These are phyloP conservation scores for Amaranthus palmeri DNA, from an alignment of 148 eudicot genomes.

Conservation along the genomic window DNA sequence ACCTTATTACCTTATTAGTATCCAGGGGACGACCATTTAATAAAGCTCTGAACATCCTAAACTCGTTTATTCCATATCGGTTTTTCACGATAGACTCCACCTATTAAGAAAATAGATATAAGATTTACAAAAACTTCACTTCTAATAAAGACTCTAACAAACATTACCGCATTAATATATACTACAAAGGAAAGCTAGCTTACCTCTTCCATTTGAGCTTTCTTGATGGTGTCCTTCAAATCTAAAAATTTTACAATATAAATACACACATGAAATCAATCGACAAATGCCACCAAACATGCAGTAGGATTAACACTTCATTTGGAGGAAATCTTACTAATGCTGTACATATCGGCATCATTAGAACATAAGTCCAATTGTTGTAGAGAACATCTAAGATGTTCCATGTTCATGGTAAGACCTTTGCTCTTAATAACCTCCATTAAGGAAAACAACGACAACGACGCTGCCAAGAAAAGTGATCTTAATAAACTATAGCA, in stretches of 20 bases:
- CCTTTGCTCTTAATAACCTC: slow-evolving; percentile 63
- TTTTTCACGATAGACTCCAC: slow-evolving; percentile 76
- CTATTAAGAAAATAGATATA: slow-evolving; percentile 34
- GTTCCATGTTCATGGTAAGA: slow-evolving; percentile 66
- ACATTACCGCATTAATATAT: neutral
- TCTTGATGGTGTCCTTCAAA: slow-evolving; percentile 55
- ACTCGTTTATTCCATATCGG: slow-evolving; percentile 72
- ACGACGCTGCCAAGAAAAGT: slow-evolving; percentile 47
- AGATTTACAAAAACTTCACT: neutral
- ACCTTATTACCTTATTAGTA: slow-evolving; percentile 60
- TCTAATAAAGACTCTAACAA: neutral
- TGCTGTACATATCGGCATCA: slow-evolving; percentile 47
- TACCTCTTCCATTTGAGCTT: slow-evolving; percentile 75
- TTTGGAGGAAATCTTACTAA: slow-evolving; percentile 43
- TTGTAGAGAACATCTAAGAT: slow-evolving; percentile 52
- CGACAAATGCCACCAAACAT: neutral
- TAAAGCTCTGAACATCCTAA: slow-evolving; percentile 73
- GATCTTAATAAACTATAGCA: slow-evolving; percentile 5
- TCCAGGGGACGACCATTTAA: slow-evolving; percentile 48
- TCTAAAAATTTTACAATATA: slow-evolving; percentile 43
- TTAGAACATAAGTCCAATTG: slow-evolving; percentile 60
- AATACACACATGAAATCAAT: neutral
- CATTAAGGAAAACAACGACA: slow-evolving; percentile 52
- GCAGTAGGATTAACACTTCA: neutral
- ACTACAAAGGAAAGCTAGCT: slow-evolving; percentile 11